phyloP scores from a whole-genome alignment of 2,329 filamentous ascomycete species.

The Fusarium haematococcum region DNA sequence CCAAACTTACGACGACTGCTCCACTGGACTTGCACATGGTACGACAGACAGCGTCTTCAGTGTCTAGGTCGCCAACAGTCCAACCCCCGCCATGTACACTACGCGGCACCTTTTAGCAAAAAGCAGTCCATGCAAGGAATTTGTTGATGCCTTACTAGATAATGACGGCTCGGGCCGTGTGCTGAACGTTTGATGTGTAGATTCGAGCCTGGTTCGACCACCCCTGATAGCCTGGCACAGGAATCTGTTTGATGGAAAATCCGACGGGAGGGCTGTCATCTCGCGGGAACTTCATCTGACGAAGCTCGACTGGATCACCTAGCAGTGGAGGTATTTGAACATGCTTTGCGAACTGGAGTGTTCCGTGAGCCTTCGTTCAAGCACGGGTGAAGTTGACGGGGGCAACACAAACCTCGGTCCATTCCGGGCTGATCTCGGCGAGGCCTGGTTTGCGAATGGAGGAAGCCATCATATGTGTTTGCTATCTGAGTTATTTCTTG shows the following conservation, averaged over 20 bases:
- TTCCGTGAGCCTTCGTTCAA: not conserved
- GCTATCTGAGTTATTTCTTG: not conserved
- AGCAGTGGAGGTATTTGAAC: not conserved
- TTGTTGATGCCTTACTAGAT: not conserved
- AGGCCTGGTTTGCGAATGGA: not conserved
- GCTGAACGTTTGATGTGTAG: not conserved
- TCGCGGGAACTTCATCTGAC: not conserved
- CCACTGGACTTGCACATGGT: not conserved
- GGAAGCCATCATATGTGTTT: no score
- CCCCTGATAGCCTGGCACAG: not conserved
- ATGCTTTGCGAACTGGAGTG: not conserved
- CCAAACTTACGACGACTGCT: not conserved
- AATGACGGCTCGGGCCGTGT: not conserved
- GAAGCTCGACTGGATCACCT: not conserved
- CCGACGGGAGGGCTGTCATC: not conserved
- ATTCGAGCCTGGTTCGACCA: not conserved
- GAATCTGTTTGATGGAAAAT: not conserved
- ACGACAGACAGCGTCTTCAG: not conserved
- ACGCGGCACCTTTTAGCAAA: not conserved
- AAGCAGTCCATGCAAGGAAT: fast-evolving
- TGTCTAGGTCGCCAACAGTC: not conserved
- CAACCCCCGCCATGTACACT: not conserved
- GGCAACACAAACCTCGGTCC: not conserved
- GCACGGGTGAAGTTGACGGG: not conserved
- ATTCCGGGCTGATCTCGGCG: not conserved